Base-by-base conservation (phyloP, 345 rosid species). In the Melaleuca quinquenervia region DNA sequence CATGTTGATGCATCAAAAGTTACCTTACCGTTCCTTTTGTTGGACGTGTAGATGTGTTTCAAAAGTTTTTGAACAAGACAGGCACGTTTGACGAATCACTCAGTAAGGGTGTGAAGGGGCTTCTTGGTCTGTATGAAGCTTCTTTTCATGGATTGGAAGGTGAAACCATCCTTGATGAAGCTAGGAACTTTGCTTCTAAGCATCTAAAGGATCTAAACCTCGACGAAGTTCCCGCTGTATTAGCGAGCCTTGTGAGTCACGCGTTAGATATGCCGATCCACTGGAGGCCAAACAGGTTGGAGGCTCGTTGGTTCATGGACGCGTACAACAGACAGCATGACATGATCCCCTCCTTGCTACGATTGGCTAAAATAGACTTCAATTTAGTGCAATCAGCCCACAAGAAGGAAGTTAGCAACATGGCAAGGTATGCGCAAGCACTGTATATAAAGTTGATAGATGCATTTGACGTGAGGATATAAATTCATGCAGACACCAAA, bases 81-180 rank as follows among this genome's bases (percentile, higher is more conserved):
- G 86, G 87, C 0, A 60, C 60, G 5, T 85, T 89, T 50, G 45
- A 62, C 60, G 54, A 78, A 86, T 4, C 60, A n/a, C 48, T 84
- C 3, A 36, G 15, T 12, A 56, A 80, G 20, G 88, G 85, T 76
- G 82, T 87, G 18, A 62, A 87, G 52, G 90, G 84, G 24, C 52
- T 89, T 32, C 27, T 89, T 12, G 53, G 88, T 50, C 53, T 89
- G 45, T 85, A 89, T 78, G 89, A 89, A 85, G 90, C 89, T 53
- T 87, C 89, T 12, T 84, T 44, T 54, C 52, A 85, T 51, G 84
- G 84, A 12, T 41, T 80, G 11, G 52, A 82, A 83, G 89, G 86
- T 8, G 89, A 88, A 84, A 52, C 22, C 12, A 49, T 54, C 15
- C 32, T 86, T 20, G 89, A 86, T 50, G 86, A 84, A 32, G 87